A percentile compares a stretch with the other conserved stretches of the same genome.
Conservation (phyloP, 2,329 filamentous ascomycete species). For the Stemphylium beticola region DNA sequence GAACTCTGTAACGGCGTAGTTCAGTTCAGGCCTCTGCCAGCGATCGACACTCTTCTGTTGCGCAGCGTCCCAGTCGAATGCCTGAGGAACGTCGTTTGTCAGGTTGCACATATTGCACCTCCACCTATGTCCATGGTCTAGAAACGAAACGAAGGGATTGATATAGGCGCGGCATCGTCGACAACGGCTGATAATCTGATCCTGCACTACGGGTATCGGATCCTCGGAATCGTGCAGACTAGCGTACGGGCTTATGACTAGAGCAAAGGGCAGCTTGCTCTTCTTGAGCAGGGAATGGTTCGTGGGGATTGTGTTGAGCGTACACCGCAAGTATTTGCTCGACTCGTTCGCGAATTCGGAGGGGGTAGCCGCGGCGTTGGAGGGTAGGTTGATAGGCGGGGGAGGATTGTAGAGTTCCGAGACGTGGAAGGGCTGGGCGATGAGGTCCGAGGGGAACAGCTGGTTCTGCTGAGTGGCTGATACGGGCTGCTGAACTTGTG, state of each 20-base stretch:
- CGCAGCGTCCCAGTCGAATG: slow-evolving; percentile 96
- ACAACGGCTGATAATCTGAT: slow-evolving; percentile 97
- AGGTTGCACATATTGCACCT: slow-evolving; percentile 99
- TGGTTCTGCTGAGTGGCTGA: slow-evolving; percentile 66
- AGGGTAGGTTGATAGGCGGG: slow-evolving; percentile 86
- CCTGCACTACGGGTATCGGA: slow-evolving; percentile 86
- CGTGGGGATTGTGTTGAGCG: slow-evolving; percentile 90
- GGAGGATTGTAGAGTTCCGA: slow-evolving; percentile 90
- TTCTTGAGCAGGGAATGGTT: slow-evolving; percentile 95
- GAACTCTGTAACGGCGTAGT: slow-evolving; percentile 96
- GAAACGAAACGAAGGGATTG: slow-evolving; percentile 92
- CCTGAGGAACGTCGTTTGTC: slow-evolving; percentile 98
- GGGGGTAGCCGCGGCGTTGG: slow-evolving; percentile 91
- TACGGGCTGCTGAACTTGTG: slow-evolving; percentile 40
- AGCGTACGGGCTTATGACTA: slow-evolving; percentile 95
- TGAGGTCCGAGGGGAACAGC: slow-evolving; percentile 87
- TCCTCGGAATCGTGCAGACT: slow-evolving; percentile 93
- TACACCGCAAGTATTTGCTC: slow-evolving; percentile 92
- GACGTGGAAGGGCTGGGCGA: slow-evolving; percentile 93
- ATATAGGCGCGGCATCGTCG: slow-evolving; percentile 92
- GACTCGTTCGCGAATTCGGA: slow-evolving; percentile 91
- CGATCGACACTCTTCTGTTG: slow-evolving; percentile 90
- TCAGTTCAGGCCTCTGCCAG: slow-evolving; percentile 90
- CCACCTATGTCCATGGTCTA: slow-evolving; percentile 97
- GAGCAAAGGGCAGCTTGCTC: slow-evolving; percentile 88